A percentile compares a stretch with the other conserved stretches of the same genome.
phyloP scores from a whole-genome alignment of 352 stramenopile genomes.

The Pythium diclinum region DNA sequence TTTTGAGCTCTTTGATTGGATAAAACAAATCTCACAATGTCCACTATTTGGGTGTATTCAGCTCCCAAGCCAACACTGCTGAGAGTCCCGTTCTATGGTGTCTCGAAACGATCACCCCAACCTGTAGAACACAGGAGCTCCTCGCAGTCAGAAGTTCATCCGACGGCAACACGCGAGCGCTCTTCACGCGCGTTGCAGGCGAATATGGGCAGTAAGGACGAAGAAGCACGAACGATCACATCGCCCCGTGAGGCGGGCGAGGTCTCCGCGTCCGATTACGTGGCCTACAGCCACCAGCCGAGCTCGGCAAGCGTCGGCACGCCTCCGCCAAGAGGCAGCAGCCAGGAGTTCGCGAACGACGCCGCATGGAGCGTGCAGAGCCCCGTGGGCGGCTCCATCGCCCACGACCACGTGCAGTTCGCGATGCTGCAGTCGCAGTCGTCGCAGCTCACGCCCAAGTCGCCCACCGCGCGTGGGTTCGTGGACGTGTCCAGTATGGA shows the following conservation, averaged over 20 bases:
- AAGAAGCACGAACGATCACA: not conserved
- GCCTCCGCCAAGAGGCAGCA: not conserved
- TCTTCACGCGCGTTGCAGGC: not conserved
- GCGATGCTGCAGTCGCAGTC: slow-evolving; percentile 24
- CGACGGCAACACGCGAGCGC: not conserved
- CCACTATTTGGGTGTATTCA: not conserved
- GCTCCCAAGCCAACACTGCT: not conserved
- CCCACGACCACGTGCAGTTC: slow-evolving; percentile 24
- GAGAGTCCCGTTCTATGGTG: too few species aligned
- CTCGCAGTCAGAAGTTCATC: not conserved
- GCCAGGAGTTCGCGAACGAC: slow-evolving; percentile 6
- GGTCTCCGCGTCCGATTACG: slow-evolving; percentile 13
- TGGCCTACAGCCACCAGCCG: not conserved
- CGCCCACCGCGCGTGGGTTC: slow-evolving; percentile 1
- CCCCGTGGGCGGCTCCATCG: slow-evolving; percentile 1
- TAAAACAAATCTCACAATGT: not conserved
- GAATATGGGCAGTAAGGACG: slow-evolving; percentile 22
- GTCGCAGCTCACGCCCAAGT: not conserved
- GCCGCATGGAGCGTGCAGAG: slow-evolving; percentile 4
- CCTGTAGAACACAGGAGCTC: not conserved
- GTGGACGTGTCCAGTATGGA: slow-evolving; percentile 9
- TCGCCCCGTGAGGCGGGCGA: not conserved
- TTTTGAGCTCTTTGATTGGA: slow-evolving; percentile 13
- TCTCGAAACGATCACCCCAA: slow-evolving; percentile 5
- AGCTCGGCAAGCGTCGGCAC: slow-evolving; percentile 10